These are phyloP conservation scores for Thielaviopsis cerberus DNA, from an alignment of 2,329 filamentous ascomycete species.

Conservation along the genomic window DNA sequence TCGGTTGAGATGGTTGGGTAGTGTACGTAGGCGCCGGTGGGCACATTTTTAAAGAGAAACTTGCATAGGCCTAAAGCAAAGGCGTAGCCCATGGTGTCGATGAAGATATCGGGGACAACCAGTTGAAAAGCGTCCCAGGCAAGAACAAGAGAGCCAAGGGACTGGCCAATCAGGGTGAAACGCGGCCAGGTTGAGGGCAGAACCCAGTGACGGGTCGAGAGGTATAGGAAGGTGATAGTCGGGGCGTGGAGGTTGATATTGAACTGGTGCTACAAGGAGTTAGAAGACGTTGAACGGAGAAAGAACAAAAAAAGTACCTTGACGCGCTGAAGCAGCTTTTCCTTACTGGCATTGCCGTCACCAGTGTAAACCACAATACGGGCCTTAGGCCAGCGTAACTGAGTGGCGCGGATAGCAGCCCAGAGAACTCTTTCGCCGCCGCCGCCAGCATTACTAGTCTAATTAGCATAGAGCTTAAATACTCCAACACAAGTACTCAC, in stretches of 20 bases:
- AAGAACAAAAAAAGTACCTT: constrained; percentile 30
- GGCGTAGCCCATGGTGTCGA: constrained; percentile 97
- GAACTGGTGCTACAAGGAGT: constrained; percentile 49
- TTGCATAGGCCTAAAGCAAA: constrained; percentile 73
- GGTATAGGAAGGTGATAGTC: constrained; percentile 73
- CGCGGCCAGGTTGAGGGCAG: constrained; percentile 73
- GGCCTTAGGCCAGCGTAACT: constrained; percentile 71
- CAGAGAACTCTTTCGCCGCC: constrained; percentile 91
- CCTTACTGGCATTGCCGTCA: constrained; percentile 73
- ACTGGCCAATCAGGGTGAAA: constrained; percentile 89
- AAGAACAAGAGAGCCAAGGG: constrained; percentile 67
- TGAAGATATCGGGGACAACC: constrained; percentile 77
- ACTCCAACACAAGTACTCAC: too few species aligned
- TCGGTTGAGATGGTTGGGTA: constrained; percentile 97
- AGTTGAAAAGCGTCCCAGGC: constrained; percentile 88
- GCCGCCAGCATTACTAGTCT: constrained; percentile 68
- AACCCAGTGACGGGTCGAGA: constrained; percentile 72
- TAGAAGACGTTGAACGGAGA: constrained; percentile 5
- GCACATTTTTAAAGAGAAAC: constrained; percentile 59
- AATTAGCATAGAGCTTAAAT: neutral
- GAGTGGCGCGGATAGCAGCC: constrained; percentile 83
- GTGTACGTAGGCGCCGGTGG: constrained; percentile 87
- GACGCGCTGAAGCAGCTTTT: constrained; percentile 58
- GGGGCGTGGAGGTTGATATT: constrained; percentile 77
- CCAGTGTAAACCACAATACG: constrained; percentile 90